Conservation (phyloP, 805 yeast genomes). For the Candida khao-thaluensis region DNA sequence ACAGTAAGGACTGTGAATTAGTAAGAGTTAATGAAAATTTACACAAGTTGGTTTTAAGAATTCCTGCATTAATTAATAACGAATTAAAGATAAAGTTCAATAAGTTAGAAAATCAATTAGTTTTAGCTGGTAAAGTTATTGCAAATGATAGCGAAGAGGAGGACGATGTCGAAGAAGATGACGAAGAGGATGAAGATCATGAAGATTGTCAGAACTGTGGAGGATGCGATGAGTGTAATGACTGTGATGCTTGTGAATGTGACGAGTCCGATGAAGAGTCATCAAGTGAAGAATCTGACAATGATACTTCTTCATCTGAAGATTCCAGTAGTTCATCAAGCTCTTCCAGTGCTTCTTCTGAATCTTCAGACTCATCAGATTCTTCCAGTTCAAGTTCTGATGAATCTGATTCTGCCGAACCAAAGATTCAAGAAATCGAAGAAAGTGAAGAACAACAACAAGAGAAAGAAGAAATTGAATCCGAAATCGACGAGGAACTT, state of each 20-base stretch:
- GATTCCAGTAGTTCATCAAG: slow-evolving; percentile 10
- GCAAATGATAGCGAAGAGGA: slow-evolving; percentile 22
- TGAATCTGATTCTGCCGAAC: slow-evolving; percentile 11
- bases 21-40: slow-evolving; percentile 36
- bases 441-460: slow-evolving; percentile 11
- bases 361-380: slow-evolving; percentile 12
- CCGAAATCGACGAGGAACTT: slow-evolving; percentile 35
- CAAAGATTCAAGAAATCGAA: slow-evolving; percentile 11
- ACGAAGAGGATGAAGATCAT: slow-evolving; percentile 14
- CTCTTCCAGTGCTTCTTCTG: slow-evolving; percentile 15
- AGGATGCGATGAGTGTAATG: slow-evolving; percentile 10
- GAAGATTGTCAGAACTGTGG: slow-evolving; percentile 12
- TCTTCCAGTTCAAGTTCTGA: slow-evolving; percentile 17
- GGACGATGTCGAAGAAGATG: slow-evolving; percentile 13
- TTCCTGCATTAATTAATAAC: slow-evolving; percentile 41
- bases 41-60: slow-evolving; percentile 40
- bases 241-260: slow-evolving; percentile 8
- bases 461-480: slow-evolving; percentile 15
- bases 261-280: slow-evolving; percentile 11
- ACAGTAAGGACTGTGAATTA: slow-evolving; percentile 45
- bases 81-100: slow-evolving; percentile 40
- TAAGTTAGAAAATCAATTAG: slow-evolving; percentile 41
- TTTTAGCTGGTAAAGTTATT: slow-evolving; percentile 36
- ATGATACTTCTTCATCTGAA: neutral
- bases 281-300: slow-evolving; percentile 6